Evolutionary conservation across 169 alveolate species (phyloP), one percentile per base, ranked within the genome.

Genomic region (Cryptosporidium parvum): DNA sequence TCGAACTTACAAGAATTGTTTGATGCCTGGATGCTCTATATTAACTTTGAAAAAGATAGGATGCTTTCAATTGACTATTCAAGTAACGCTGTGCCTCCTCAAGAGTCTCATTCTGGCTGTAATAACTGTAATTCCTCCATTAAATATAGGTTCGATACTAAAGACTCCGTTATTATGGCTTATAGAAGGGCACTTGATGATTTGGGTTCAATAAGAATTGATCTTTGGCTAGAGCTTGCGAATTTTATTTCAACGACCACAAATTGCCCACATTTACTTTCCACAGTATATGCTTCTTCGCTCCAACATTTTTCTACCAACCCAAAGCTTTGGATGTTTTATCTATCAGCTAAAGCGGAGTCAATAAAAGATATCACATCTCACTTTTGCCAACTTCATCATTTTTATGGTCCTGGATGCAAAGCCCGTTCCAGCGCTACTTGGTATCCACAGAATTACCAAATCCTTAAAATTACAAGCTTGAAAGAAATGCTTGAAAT

Each of bases 181-280:
- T 80, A 80, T 31, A 80, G 89, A 80, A 59, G 89, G 16, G 89
- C 89, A 14, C 52, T 80, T 9, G 89, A 80, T 42, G 89, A 80
- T 62, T 44, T 80, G n/a, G 89, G 89, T 5, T 80, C 89, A 44
- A n/a, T 80, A 26, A 80, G 89, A 29, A 48, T 80, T 26, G 89
- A 80, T 80, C 33, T 80, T 31, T 80, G 89, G 89, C 37, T 80
- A 18, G 89, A 80, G 45, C 65, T 80, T 62, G 89, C 89, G 39
- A 80, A 80, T 44, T 80, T 80, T 33, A 80, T 80, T 8, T 59
- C 89, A 9, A 80, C 89, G 5, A 80, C 89, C 52, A 61, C 61
- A 26, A 80, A 80, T 65, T 80, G 89, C 42, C 75, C 89, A 12
- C 89, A 80, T 16, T 48, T 80, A 23, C 75, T 80, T 29, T 42